phyloP scores from a whole-genome alignment of 129 eudicot species.

The Apium graveolens region DNA sequence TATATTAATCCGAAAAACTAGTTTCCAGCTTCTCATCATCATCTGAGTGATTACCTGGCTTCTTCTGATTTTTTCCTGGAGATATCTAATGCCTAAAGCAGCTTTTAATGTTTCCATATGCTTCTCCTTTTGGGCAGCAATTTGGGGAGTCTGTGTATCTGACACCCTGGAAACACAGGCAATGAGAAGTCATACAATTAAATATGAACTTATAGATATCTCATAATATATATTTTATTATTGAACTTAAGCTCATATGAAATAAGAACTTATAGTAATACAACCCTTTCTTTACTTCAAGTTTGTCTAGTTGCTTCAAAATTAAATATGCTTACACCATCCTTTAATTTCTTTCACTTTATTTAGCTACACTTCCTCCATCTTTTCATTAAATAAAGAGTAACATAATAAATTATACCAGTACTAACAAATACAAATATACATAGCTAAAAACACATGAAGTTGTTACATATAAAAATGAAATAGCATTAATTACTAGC shows the following conservation, averaged over 20 bases:
- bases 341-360: background rate
- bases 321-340: background rate
- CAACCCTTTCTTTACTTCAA: background rate
- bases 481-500: too few relatives aligned
- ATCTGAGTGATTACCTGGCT: too few relatives aligned
- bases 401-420: background rate
- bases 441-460: background rate
- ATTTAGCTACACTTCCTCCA: background rate
- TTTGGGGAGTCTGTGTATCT: constrained; percentile 87
- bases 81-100: constrained; percentile 66
- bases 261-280: background rate
- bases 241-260: background rate
- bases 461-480: too few relatives aligned
- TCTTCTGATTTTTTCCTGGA: constrained; percentile 26
- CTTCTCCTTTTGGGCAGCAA: constrained; percentile 88
- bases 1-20: too few relatives aligned
- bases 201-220: background rate
- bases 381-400: background rate
- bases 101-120: constrained; percentile 77
- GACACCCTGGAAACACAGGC: constrained; percentile 43
- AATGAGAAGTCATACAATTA: background rate
- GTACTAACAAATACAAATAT: background rate
- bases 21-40: constrained; percentile 24
- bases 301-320: background rate
- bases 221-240: too few relatives aligned